Base-by-base conservation (phyloP, 2,329 filamentous ascomycete genomes). In the Nannizziopsis barbatae region DNA sequence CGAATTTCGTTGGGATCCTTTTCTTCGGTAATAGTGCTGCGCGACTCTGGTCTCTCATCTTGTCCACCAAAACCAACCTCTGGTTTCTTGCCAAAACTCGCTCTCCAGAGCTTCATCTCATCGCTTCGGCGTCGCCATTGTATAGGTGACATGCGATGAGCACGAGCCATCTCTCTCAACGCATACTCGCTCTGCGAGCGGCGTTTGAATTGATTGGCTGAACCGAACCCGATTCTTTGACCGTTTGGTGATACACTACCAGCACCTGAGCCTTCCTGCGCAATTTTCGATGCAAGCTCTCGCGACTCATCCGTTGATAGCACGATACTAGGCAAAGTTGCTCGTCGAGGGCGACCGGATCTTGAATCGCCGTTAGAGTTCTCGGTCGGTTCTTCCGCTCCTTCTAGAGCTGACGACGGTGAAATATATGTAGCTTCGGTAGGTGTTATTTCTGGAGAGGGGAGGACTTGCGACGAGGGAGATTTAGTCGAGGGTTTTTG, bases 151-250 rank as follows among this genome's bases (percentile, higher is more conserved):
- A 69, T 65, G 27, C 59, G 63, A 49, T 67, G 60, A 18, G 62
- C 57, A 32, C 56, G 60, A 15, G 59, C 60, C 33, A 65, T 54
- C 10, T 65, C 58, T 20, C 63, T 62, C 30, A 72, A 58, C 7
- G 62, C 67, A 47, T 62, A 64, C 17, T 66, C 67, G 53, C 71
- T 73, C 47, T 67, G 63, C 7, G 71, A 73, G 18, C 71, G 63
- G 42, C 70, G 62, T 44, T 69, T 69, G 11, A 56, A 54, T 46
- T 57, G 62, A 5, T 27, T 27, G 22, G 22, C 3, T 7, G 22
- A 27, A 3, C 7, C 22, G 7, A 27, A 27, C 3, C 22, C 22
- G 7, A 3, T 31, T 15, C 32, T 37, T 40, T 18, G 40, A n/a
- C 32, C 35, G 11, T 12, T 30, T 3, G 17, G 14, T 9, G 36